These are phyloP conservation scores for Dictyophora rubrovolvata DNA, from an alignment of 768 basidiomycete genomes.

Conservation along the genomic window DNA sequence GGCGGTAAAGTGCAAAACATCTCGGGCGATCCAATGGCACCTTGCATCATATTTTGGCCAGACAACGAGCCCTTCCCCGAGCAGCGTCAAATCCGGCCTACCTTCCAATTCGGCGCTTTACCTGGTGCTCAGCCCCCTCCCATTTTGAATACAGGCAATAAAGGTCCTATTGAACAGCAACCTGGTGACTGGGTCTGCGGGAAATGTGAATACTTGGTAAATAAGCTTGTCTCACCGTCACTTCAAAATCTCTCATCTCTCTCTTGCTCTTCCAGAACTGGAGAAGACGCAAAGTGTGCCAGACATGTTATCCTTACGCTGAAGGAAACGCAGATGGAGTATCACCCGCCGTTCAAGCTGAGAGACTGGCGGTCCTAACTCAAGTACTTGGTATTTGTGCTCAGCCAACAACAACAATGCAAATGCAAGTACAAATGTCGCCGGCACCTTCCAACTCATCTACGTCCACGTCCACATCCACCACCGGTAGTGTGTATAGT, in stretches of 20 bases:
- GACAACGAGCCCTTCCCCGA: constrained; percentile 81
- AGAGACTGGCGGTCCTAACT: constrained; percentile 71
- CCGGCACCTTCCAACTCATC: neutral
- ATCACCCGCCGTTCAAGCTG: constrained; percentile 74
- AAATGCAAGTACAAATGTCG: neutral
- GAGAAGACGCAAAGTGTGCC: constrained; percentile 81
- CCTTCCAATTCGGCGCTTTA: neutral
- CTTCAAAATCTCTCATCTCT: neutral
- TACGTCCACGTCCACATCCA: neutral
- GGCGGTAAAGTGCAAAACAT: constrained; percentile 77
- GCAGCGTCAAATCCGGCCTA: constrained; percentile 53
- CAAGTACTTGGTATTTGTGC: constrained; percentile 42
- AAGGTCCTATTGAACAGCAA: constrained; percentile 77
- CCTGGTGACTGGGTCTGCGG: constrained; percentile 72
- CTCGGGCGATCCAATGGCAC: constrained; percentile 56
- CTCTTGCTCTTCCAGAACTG: constrained; percentile 40
- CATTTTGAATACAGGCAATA: constrained; percentile 81
- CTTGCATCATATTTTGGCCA: constrained; percentile 86
- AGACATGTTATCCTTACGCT: constrained; percentile 80
- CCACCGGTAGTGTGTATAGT: neutral
- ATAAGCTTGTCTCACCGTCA: neutral
- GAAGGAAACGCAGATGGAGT: constrained; percentile 86
- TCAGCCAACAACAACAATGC: neutral
- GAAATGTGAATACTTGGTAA: constrained; percentile 65
- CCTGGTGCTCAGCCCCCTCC: constrained; percentile 52